These are phyloP conservation scores for Begonia peltatifolia DNA, from an alignment of 306 rosid species.

Conservation along the genomic window DNA sequence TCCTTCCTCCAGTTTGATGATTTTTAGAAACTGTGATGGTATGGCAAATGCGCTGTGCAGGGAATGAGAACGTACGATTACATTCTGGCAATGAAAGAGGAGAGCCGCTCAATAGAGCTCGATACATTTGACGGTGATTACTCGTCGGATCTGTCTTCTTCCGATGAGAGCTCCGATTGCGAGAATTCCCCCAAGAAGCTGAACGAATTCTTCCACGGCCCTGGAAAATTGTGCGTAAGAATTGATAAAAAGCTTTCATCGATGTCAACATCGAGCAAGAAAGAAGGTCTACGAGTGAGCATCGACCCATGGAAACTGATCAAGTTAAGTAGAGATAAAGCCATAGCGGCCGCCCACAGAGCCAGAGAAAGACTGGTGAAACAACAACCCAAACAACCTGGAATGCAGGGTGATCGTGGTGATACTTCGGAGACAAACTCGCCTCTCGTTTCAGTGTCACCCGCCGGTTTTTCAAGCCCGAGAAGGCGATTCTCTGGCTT, in stretches of 20 bases:
- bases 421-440: slow-evolving; percentile 64
- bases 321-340: slow-evolving; percentile 75
- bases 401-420: slow-evolving; percentile 48
- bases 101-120: slow-evolving; percentile 43
- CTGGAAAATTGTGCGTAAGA: slow-evolving; percentile 54
- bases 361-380: slow-evolving; percentile 58
- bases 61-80: slow-evolving; percentile 95
- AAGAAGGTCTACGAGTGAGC: slow-evolving; percentile 52
- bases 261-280: slow-evolving; percentile 31
- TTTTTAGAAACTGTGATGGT: background rate
- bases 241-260: slow-evolving; percentile 48
- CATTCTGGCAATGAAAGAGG: slow-evolving; percentile 87
- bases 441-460: slow-evolving; percentile 20
- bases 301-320: slow-evolving; percentile 80
- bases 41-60: slow-evolving; percentile 20
- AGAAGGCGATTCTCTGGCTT: slow-evolving; percentile 51
- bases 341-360: slow-evolving; percentile 60
- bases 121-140: slow-evolving; percentile 35
- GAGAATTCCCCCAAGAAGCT: slow-evolving; percentile 61
- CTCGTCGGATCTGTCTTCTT: slow-evolving; percentile 61
- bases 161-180: slow-evolving; percentile 59
- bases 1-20: background rate
- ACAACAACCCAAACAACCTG: slow-evolving; percentile 25
- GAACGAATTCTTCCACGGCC: slow-evolving; percentile 60
- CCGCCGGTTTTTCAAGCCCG: slow-evolving; percentile 47